phyloP scores from a whole-genome alignment of 2,329 filamentous ascomycete genomes.

The Aphanocladium album region DNA sequence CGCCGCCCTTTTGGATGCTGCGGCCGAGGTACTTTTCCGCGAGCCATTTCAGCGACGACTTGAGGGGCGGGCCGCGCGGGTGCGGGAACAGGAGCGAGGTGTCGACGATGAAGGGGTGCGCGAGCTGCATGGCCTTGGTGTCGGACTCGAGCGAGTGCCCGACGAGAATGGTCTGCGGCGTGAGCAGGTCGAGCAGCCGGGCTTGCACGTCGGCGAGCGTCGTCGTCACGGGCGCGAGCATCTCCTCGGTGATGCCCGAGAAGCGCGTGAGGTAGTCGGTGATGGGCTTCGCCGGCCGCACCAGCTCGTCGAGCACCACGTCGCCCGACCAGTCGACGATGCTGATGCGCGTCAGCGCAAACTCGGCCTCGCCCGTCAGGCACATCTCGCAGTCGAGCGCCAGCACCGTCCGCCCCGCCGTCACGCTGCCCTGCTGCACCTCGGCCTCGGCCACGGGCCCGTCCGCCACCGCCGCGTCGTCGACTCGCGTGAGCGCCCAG shows the following conservation, averaged over 20 bases:
- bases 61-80: slow-evolving; percentile 80
- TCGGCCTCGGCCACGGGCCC: slow-evolving; percentile 63
- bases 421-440: slow-evolving; percentile 76
- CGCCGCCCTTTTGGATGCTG: slow-evolving; percentile 80
- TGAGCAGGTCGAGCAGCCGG: slow-evolving; percentile 67
- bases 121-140: slow-evolving; percentile 75
- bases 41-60: slow-evolving; percentile 86
- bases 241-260: slow-evolving; percentile 86
- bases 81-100: slow-evolving; percentile 88
- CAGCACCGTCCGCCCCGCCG: slow-evolving; percentile 71
- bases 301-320: slow-evolving; percentile 80
- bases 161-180: slow-evolving; percentile 66
- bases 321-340: slow-evolving; percentile 80
- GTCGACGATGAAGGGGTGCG: slow-evolving; percentile 91
- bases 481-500: slow-evolving; percentile 77
- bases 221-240: slow-evolving; percentile 78
- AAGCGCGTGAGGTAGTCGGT: slow-evolving; percentile 86
- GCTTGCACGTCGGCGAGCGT: slow-evolving; percentile 77
- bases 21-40: slow-evolving; percentile 78
- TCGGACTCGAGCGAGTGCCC: slow-evolving; percentile 82
- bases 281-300: slow-evolving; percentile 85
- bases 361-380: slow-evolving; percentile 72
- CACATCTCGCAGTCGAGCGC: slow-evolving; percentile 98
- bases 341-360: slow-evolving; percentile 84
- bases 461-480: slow-evolving; percentile 60